Conservation (phyloP, 2,329 filamentous ascomycete genomes). For the Ceratocystis lukuohia region DNA sequence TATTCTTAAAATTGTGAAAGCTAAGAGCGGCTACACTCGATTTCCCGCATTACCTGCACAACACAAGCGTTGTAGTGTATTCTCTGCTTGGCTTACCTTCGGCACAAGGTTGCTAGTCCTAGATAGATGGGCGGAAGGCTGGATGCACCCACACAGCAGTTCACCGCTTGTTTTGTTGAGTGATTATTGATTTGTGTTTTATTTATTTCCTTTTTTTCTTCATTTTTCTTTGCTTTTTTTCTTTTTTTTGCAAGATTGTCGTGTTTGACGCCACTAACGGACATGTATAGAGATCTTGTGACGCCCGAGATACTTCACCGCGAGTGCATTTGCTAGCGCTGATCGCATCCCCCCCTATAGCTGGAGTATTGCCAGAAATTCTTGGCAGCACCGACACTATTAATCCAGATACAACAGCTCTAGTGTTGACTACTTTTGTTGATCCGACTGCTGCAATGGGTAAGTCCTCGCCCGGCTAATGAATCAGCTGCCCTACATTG, state of each 20-base stretch:
- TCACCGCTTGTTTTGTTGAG: background rate
- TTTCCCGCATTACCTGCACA: background rate
- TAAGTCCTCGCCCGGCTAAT: background rate
- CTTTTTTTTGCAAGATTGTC: background rate
- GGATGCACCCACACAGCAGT: background rate
- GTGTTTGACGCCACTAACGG: conserved; percentile 13
- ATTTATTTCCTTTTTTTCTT: background rate
- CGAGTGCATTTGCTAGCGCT: background rate
- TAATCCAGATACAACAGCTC: background rate
- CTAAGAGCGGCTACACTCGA: background rate
- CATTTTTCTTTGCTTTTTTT: background rate
- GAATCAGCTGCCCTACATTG: background rate
- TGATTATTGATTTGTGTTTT: too few relatives aligned
- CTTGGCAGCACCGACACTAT: background rate
- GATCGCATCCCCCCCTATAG: background rate
- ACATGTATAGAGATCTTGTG: conserved; percentile 4
- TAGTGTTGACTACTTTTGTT: background rate
- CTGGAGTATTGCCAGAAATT: background rate
- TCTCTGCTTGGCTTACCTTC: background rate
- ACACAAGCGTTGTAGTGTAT: background rate
- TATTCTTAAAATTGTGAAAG: background rate
- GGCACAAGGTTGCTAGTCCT: background rate
- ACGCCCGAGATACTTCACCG: background rate
- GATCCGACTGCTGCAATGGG: background rate
- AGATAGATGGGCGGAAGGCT: background rate